Evolutionary conservation across 2,329 filamentous ascomycete genomes (phyloP).

Genomic region (Penicillium decumbens): DNA sequence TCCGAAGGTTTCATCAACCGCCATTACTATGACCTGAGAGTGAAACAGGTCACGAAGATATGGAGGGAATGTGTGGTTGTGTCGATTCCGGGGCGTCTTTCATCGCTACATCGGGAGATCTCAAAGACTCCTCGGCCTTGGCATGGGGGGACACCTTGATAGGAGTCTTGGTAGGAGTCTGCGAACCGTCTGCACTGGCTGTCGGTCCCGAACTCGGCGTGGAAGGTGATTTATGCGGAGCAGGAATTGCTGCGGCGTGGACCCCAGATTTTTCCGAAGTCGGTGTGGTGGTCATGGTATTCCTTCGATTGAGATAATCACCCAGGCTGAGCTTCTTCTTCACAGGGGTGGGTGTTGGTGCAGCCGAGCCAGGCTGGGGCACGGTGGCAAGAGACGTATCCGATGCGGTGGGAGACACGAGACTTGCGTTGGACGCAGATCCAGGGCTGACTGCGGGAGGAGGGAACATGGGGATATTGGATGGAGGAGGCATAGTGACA

Average conservation of each 20-base stretch:
- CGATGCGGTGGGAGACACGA: constrained; percentile 28
- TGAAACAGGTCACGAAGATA: constrained; percentile 21
- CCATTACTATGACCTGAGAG: constrained; percentile 2
- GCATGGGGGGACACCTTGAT: constrained; percentile 16
- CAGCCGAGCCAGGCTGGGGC: constrained; percentile 25
- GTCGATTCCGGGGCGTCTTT: constrained; percentile 30
- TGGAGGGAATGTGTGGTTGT: constrained; percentile 26
- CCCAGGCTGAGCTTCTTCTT: constrained; percentile 51
- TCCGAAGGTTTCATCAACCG: constrained; percentile 12
- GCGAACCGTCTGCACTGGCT: constrained; percentile 7
- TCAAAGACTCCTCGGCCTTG: constrained; percentile 19
- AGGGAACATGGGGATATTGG: constrained; percentile 19
- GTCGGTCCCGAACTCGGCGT: constrained; percentile 13
- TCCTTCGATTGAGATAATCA: constrained; percentile 46
- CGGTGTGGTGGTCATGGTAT: constrained; percentile 37
- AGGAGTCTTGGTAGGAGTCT: constrained; percentile 13
- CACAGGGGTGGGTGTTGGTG: constrained; percentile 44
- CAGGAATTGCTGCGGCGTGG: constrained; percentile 24
- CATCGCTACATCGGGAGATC: constrained; percentile 29
- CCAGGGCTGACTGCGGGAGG: constrained; percentile 27
- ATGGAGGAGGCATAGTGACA: constrained; percentile 26
- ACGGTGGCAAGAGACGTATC: constrained; percentile 21
- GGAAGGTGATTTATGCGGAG: constrained; percentile 22
- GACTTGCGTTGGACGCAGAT: constrained; percentile 28
- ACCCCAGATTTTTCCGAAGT: constrained; percentile 39